phyloP scores from a whole-genome alignment of 2,329 filamentous ascomycete genomes.

The Sclerotinia glacialis region DNA sequence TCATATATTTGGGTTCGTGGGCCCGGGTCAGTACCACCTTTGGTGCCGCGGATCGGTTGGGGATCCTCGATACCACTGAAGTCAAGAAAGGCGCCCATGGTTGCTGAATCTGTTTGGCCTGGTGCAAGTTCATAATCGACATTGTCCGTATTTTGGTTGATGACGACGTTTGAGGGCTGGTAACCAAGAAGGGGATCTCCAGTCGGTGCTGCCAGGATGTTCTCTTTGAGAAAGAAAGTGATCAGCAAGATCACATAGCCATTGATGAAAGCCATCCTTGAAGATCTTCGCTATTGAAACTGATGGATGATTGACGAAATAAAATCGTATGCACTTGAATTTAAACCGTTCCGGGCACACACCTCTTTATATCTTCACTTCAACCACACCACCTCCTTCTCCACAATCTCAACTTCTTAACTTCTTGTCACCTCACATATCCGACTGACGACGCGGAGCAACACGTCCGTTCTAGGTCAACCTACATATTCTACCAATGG shows the following conservation, averaged over 20 bases:
- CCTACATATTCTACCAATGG: background rate
- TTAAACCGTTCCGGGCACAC: background rate
- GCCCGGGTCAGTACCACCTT: constrained; percentile 52
- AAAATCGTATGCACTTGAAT: background rate
- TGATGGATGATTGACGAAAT: background rate
- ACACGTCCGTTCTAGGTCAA: background rate
- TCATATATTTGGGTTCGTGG: constrained; percentile 68
- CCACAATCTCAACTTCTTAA: background rate
- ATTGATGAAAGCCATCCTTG: background rate
- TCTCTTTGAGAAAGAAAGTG: constrained; percentile 16
- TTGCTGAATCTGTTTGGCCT: constrained; percentile 50
- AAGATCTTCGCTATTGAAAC: background rate
- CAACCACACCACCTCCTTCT: background rate
- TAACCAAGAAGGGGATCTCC: constrained; percentile 42
- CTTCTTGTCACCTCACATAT: background rate
- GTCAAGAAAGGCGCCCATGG: constrained; percentile 53
- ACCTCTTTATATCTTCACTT: background rate
- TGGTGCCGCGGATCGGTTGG: constrained; percentile 53
- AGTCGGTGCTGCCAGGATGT: constrained; percentile 29
- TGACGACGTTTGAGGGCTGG: constrained; percentile 41
- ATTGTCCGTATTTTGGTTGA: constrained; percentile 39
- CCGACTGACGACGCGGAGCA: background rate
- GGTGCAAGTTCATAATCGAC: constrained; percentile 46
- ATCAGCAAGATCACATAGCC: constrained; percentile 18
- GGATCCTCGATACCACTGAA: constrained; percentile 52